Evolutionary conservation across 2,329 filamentous ascomycete genomes (phyloP).

Genomic region (Nemania diffusa): DNA sequence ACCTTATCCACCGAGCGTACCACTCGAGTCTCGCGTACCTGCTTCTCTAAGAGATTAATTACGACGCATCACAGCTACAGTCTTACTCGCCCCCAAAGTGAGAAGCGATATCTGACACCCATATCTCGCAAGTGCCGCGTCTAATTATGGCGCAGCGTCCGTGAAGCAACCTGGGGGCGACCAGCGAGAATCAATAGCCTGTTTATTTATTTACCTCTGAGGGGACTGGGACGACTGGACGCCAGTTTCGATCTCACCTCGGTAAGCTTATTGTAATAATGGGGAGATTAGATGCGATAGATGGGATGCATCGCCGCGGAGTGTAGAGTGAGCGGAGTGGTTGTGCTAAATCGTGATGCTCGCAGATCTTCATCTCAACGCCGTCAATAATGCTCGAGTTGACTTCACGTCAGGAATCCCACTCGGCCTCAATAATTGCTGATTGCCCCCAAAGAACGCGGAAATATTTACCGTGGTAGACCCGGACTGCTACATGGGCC

Average conservation of each 20-base stretch:
- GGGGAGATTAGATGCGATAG: background rate
- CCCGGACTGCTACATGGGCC: slow-evolving; percentile 7
- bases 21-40: background rate
- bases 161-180: slow-evolving; percentile 23
- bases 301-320: background rate
- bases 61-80: background rate
- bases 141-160: slow-evolving; percentile 14
- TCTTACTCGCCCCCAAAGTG: slow-evolving; percentile 6
- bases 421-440: slow-evolving; percentile 2
- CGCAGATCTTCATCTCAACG: slow-evolving; percentile 17
- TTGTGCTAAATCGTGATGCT: background rate
- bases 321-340: background rate
- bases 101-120: background rate
- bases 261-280: background rate
- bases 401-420: background rate
- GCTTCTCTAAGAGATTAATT: background rate
- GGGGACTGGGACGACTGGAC: background rate
- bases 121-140: background rate
- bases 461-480: slow-evolving; percentile 20
- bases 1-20: background rate
- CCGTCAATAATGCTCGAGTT: background rate
- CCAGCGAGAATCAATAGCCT: slow-evolving; percentile 7
- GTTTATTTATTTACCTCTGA: slow-evolving; percentile 28
- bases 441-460: slow-evolving; percentile 18
- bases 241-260: background rate